These are phyloP conservation scores for Boechera retrofracta DNA, from an alignment of 345 rosid species.

Conservation along the genomic window DNA sequence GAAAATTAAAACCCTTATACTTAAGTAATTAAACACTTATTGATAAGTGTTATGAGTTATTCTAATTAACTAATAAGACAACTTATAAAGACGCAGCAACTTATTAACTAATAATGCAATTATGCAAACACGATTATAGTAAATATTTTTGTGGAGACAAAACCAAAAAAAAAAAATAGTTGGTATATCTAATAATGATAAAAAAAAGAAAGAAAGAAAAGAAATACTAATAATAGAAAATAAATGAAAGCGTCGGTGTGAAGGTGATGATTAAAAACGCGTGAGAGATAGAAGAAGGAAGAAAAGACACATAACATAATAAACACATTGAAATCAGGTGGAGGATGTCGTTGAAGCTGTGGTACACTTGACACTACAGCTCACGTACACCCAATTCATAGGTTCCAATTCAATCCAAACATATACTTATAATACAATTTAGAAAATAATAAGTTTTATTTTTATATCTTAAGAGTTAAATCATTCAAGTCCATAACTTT, in stretches of 20 bases:
- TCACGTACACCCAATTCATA: conserved; percentile 32
- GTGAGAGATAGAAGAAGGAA: conserved; percentile 30
- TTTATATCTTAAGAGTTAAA: not conserved
- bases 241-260: conserved; percentile 39
- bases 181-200: conserved; percentile 1
- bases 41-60: not conserved
- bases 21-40: not conserved
- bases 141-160: conserved; percentile 11
- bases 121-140: not conserved
- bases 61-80: not conserved
- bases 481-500: not conserved
- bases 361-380: conserved; percentile 41
- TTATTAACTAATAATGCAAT: not conserved
- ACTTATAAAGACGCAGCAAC: not conserved
- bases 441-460: not conserved
- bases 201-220: too few species aligned
- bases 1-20: not conserved
- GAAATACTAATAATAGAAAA: not conserved
- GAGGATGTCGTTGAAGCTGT: conserved; percentile 37
- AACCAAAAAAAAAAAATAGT: not conserved
- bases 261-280: conserved; percentile 36
- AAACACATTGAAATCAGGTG: conserved; percentile 49
- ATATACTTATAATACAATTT: not conserved
- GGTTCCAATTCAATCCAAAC: conserved; percentile 21
- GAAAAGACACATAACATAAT: conserved; percentile 29